These are phyloP conservation scores for Fusarium penzigii DNA, from an alignment of 2,329 filamentous ascomycete genomes.

Conservation along the genomic window DNA sequence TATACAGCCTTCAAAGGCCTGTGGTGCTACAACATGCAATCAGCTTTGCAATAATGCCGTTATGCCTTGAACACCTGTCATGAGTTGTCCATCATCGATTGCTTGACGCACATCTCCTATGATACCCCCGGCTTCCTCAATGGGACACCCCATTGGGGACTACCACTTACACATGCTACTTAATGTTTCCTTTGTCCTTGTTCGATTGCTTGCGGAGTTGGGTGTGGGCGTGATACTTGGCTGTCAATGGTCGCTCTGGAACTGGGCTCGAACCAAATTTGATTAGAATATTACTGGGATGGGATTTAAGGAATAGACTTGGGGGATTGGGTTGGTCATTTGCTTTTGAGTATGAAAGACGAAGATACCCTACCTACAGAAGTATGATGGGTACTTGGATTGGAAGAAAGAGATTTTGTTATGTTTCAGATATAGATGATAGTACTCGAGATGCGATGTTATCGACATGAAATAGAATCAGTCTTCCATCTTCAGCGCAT, in stretches of 20 bases:
- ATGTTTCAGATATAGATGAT: slow-evolving; percentile 6
- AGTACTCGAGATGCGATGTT: neutral
- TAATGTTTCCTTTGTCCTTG: slow-evolving; percentile 10
- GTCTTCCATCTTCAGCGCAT: neutral
- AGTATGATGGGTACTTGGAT: slow-evolving; percentile 15
- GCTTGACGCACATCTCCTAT: slow-evolving; percentile 19
- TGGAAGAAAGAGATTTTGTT: slow-evolving; percentile 3
- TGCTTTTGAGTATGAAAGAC: neutral
- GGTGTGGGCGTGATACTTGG: slow-evolving; percentile 9
- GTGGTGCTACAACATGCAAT: neutral
- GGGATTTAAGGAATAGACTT: slow-evolving; percentile 15
- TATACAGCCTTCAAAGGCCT: too few relatives aligned
- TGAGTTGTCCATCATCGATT: neutral
- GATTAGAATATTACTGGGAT: slow-evolving; percentile 15
- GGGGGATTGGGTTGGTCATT: slow-evolving; percentile 4
- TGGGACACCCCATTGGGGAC: slow-evolving; percentile 13
- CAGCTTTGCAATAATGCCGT: slow-evolving; percentile 26
- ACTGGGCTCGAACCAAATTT: slow-evolving; percentile 9
- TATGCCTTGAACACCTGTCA: slow-evolving; percentile 19
- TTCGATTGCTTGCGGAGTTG: slow-evolving; percentile 3
- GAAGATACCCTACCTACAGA: slow-evolving; percentile 22
- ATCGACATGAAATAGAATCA: neutral
- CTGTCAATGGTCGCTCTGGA: slow-evolving; percentile 3
- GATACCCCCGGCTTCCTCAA: slow-evolving; percentile 27
- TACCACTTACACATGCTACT: slow-evolving; percentile 9